phyloP scores from a whole-genome alignment of 345 rosid species.

The Chamaenerion angustifolium region DNA sequence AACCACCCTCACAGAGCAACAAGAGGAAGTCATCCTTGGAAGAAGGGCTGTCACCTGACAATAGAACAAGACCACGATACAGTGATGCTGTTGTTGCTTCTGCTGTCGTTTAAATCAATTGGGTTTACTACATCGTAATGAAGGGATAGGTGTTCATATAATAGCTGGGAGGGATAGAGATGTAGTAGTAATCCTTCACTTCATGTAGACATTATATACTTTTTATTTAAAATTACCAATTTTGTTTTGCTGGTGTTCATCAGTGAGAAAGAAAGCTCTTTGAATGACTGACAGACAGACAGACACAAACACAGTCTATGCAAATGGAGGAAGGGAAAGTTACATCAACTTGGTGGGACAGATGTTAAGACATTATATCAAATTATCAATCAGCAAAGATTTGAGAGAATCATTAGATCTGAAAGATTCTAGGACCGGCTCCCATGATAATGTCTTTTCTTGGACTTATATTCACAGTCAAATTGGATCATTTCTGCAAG shows the following conservation, averaged over 20 bases:
- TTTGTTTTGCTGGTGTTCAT: too few relatives aligned
- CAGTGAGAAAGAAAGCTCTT: too few relatives aligned
- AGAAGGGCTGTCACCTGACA: conserved; percentile 37
- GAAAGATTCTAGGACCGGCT: conserved; percentile 5
- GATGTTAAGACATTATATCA: background rate
- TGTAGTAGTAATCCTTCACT: too few relatives aligned
- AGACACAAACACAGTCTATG: too few relatives aligned
- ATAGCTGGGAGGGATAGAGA: too few relatives aligned
- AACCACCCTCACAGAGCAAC: conserved; percentile 5
- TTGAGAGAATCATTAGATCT: conserved; percentile 2
- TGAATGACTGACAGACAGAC: too few relatives aligned
- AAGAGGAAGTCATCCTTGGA: conserved; percentile 45
- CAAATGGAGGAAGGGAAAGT: background rate
- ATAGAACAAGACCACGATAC: conserved; percentile 37
- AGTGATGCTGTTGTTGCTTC: conserved; percentile 21
- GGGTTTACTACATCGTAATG: background rate
- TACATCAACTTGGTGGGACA: conserved; percentile 5
- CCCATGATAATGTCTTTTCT: conserved; percentile 3
- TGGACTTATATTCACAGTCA: background rate
- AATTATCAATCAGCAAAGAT: conserved; percentile 4
- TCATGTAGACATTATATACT: too few relatives aligned
- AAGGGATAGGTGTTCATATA: too few relatives aligned
- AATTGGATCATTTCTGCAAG: too few relatives aligned
- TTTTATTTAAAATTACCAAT: too few relatives aligned
- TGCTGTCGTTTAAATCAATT: conserved; percentile 4